Conservation (phyloP, 495 filamentous ascomycete genomes). For the Elaphomyces granulatus region DNA sequence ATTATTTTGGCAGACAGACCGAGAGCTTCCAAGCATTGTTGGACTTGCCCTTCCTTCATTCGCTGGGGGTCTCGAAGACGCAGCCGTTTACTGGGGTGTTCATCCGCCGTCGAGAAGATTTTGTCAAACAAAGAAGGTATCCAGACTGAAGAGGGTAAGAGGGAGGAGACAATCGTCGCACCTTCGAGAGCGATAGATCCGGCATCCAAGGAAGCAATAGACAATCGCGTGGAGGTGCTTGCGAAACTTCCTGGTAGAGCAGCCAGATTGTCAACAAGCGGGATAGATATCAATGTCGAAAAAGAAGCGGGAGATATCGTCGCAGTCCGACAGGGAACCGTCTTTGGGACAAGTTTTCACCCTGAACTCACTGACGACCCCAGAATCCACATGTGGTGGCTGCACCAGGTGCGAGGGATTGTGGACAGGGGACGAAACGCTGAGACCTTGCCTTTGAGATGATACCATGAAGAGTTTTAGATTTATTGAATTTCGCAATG, state of each 20-base stretch:
- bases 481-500: no score
- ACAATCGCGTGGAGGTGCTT: constrained; percentile 34
- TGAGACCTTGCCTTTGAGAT: no score
- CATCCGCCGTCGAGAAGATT: constrained; percentile 85
- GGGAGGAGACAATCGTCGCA: constrained; percentile 50
- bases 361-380: constrained; percentile 83
- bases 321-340: constrained; percentile 83
- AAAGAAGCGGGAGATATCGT: constrained; percentile 65
- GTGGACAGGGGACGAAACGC: constrained; percentile 14
- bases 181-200: constrained; percentile 40
- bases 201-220: constrained; percentile 26
- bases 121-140: constrained; percentile 40
- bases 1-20: constrained; percentile 87
- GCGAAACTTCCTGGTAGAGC: constrained; percentile 36
- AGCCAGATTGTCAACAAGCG: constrained; percentile 25
- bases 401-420: constrained; percentile 48
- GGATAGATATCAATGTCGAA: constrained; percentile 23
- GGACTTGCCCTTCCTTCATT: constrained; percentile 53
- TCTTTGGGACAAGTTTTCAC: constrained; percentile 94
- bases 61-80: constrained; percentile 14
- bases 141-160: constrained; percentile 34
- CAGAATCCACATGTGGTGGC: constrained; percentile 91
- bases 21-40: constrained; percentile 82
- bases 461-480: no score
- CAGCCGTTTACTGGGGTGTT: constrained; percentile 69